Percentiles rank a stretch among this genome's conserved stretches.
Conservation (phyloP, 1,284 basidiomycete species). For the Veloboletus limbatus region DNA sequence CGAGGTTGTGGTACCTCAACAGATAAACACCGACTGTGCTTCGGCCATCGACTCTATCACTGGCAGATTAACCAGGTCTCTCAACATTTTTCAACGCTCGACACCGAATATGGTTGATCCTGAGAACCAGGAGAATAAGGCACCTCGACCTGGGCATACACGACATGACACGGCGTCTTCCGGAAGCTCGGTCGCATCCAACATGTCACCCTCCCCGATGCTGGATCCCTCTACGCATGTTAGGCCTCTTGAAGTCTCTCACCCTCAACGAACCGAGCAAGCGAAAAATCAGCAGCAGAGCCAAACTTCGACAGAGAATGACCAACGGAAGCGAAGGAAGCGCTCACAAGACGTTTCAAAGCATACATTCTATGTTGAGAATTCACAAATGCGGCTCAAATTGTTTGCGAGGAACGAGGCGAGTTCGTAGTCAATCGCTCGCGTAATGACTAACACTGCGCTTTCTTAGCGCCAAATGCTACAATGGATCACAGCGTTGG, state of each 20-base stretch:
- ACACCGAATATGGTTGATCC: conserved; percentile 6
- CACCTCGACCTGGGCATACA: conserved; percentile 11
- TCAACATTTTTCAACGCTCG: conserved; percentile 34
- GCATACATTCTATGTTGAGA: conserved; percentile 94
- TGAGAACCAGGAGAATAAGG: conserved; percentile 5
- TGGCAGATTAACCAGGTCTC: conserved; percentile 46
- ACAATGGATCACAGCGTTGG: conserved; percentile 94
- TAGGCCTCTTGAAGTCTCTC: conserved; percentile 45
- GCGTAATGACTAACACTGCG: conserved; percentile 1
- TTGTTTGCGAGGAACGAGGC: conserved; percentile 88
- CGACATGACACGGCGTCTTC: conserved; percentile 27
- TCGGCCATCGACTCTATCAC: conserved; percentile 52
- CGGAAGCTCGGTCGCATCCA: conserved; percentile 36
- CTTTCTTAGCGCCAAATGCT: conserved; percentile 82
- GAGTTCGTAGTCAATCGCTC: background rate
- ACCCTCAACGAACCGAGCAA: conserved; percentile 22
- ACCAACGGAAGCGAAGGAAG: conserved; percentile 44
- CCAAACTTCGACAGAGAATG: conserved; percentile 24
- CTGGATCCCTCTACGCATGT: conserved; percentile 74
- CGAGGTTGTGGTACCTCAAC: conserved; percentile 11
- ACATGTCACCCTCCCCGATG: conserved; percentile 49
- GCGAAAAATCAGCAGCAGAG: conserved; percentile 25
- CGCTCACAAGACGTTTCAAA: conserved; percentile 64
- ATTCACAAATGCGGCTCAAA: conserved; percentile 88
- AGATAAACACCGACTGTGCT: conserved; percentile 28